Conservation (phyloP, 345 rosid species). For the Salix caprea region DNA sequence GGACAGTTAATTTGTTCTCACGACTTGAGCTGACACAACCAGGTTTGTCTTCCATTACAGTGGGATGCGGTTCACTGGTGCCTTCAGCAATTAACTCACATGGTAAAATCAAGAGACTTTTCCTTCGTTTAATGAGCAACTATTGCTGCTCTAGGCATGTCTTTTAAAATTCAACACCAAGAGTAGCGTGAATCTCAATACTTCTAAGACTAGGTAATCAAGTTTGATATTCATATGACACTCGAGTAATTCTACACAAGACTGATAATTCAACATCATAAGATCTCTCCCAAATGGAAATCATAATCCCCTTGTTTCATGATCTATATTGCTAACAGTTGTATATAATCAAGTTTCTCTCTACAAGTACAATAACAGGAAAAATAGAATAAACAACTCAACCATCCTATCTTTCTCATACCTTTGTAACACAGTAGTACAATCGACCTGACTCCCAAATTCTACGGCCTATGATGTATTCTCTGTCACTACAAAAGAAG, state of each 20-base stretch:
- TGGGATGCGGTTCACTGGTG: not conserved
- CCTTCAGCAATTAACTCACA: not conserved
- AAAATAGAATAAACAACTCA: not conserved
- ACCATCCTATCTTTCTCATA: conserved; percentile 13
- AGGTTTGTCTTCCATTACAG: not conserved
- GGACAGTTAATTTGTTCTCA: not conserved
- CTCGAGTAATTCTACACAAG: too few species aligned
- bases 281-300: too few species aligned
- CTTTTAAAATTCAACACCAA: not conserved
- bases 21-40: not conserved
- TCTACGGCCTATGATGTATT: conserved; percentile 87
- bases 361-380: not conserved
- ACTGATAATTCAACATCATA: too few species aligned
- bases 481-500: conserved; percentile 96
- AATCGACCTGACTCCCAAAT: conserved; percentile 82
- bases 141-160: not conserved
- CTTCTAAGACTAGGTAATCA: not conserved
- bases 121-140: not conserved
- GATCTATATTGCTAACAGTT: too few species aligned
- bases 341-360: too few species aligned
- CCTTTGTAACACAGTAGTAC: conserved; percentile 92
- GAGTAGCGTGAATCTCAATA: not conserved
- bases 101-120: not conserved
- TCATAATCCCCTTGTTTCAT: too few species aligned
- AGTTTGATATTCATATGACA: not conserved